These are phyloP conservation scores for Suhomyces sp. DNA, from an alignment of 805 yeast species.

Conservation along the genomic window DNA sequence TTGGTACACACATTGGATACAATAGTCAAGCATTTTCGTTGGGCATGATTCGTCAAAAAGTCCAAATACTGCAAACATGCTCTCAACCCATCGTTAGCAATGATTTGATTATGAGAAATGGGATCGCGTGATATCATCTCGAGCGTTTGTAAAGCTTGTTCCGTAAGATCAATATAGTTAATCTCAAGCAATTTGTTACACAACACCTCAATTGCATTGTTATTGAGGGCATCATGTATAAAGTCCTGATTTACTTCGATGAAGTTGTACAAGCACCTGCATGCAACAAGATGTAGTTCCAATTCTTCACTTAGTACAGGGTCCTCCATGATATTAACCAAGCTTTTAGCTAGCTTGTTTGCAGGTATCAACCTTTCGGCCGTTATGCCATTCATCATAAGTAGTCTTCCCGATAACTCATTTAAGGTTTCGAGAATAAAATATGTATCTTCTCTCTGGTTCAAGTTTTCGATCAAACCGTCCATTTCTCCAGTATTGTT, in stretches of 20 bases:
- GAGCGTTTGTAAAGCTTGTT: constrained; percentile 77
- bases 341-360: constrained; percentile 48
- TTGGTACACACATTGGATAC: constrained; percentile 66
- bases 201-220: constrained; percentile 64
- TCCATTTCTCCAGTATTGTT: constrained; percentile 28
- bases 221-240: constrained; percentile 57
- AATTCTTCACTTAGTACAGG: constrained; percentile 59
- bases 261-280: constrained; percentile 79
- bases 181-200: constrained; percentile 68
- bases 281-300: constrained; percentile 79
- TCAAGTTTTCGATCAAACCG: constrained; percentile 35
- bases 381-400: constrained; percentile 64
- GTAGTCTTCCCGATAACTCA: constrained; percentile 59
- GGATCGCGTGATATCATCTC: constrained; percentile 61
- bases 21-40: constrained; percentile 71
- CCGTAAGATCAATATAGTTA: constrained; percentile 85
- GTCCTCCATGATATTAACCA: constrained; percentile 58
- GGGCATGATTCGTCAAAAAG: constrained; percentile 86
- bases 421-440: constrained; percentile 60
- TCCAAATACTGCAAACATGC: constrained; percentile 75
- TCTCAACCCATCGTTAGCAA: constrained; percentile 58
- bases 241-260: constrained; percentile 71
- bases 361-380: constrained; percentile 67
- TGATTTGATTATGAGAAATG: constrained; percentile 47
- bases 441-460: constrained; percentile 54